Evolutionary conservation across 768 basidiomycete species (phyloP).

Genomic region (Mrakia gelida): DNA sequence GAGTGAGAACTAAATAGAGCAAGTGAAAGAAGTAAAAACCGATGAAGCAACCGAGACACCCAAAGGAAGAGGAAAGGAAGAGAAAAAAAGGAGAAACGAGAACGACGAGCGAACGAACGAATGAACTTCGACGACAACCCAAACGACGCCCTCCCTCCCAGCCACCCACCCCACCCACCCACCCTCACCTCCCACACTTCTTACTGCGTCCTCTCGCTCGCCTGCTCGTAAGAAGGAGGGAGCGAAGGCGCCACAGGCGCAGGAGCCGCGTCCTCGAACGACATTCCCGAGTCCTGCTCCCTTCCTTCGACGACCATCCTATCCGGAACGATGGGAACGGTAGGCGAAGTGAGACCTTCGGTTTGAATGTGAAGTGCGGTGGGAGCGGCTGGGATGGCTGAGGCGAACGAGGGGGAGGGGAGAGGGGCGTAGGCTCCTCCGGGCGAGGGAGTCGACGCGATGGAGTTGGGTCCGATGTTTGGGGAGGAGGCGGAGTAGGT

Average conservation of each 20-base stretch:
- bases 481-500: constrained; percentile 1
- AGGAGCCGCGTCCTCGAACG: background rate
- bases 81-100: background rate
- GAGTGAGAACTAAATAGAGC: no score
- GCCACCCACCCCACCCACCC: background rate
- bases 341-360: background rate
- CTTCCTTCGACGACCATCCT: constrained; percentile 2
- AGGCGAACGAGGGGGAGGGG: background rate
- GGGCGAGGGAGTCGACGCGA: background rate
- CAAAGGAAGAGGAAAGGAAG: background rate
- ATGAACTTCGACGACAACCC: no score
- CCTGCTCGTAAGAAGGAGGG: constrained; percentile 4
- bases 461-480: background rate
- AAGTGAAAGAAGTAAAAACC: no score
- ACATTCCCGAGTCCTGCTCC: background rate
- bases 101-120: background rate
- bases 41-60: no score
- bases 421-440: background rate
- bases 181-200: background rate
- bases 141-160: no score
- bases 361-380: background rate
- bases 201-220: constrained; percentile 1
- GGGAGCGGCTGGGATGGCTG: background rate
- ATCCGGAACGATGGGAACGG: background rate
- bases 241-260: background rate